Conservation (phyloP, 306 rosid species). For the Rosa chinensis region DNA sequence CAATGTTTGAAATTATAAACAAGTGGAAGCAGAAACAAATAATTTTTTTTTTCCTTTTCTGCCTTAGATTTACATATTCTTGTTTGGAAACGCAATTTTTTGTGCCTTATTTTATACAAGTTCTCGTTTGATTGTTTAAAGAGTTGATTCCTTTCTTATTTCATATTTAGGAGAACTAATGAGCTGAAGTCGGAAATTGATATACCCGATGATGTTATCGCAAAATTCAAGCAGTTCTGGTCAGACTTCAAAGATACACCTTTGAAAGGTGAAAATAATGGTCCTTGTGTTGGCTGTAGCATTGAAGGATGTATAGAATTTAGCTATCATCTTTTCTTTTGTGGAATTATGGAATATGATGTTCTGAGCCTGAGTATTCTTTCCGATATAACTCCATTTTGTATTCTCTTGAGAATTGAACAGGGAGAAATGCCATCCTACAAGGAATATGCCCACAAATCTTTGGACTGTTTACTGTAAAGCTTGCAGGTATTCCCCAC, state of each 20-base stretch:
- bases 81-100: not conserved
- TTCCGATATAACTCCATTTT: not conserved
- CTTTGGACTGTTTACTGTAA: slow-evolving; percentile 90
- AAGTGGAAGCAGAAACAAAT: slow-evolving; percentile 1
- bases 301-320: not conserved
- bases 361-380: slow-evolving; percentile 24
- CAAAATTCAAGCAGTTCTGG: slow-evolving; percentile 77
- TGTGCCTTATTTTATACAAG: not conserved
- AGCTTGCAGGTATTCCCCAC: slow-evolving; percentile 81
- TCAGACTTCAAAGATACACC: slow-evolving; percentile 63
- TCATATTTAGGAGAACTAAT: slow-evolving; percentile 67
- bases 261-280: slow-evolving; percentile 63
- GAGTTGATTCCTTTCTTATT: slow-evolving; percentile 18
- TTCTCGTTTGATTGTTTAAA: not conserved
- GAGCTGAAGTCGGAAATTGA: slow-evolving; percentile 75
- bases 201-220: slow-evolving; percentile 59
- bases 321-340: slow-evolving; percentile 6
- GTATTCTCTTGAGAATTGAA: slow-evolving; percentile 17
- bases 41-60: not conserved
- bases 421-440: slow-evolving; percentile 96
- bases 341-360: slow-evolving; percentile 12
- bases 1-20: slow-evolving; percentile 23
- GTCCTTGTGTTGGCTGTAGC: not conserved
- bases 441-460: slow-evolving; percentile 92
- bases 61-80: not conserved